phyloP scores from a whole-genome alignment of 2,329 filamentous ascomycete species.

The Aureobasidium uvarum region DNA sequence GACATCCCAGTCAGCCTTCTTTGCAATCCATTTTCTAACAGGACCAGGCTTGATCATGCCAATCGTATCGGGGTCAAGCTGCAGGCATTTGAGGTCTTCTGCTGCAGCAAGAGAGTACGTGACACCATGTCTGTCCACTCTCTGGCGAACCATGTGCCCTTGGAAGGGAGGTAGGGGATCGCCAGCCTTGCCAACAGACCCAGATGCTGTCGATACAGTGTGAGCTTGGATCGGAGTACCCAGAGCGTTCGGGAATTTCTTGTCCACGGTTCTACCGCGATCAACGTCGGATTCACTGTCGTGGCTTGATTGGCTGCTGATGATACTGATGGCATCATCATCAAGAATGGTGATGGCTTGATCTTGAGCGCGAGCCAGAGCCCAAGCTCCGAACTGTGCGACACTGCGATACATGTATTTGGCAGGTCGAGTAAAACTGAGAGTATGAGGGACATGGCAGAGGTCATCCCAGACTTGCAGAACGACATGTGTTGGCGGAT shows the following conservation, averaged over 20 bases:
- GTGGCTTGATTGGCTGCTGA: conserved; percentile 53
- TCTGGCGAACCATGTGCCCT: conserved; percentile 87
- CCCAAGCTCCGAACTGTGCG: conserved; percentile 92
- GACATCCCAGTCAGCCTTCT: conserved; percentile 69
- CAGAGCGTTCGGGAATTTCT: conserved; percentile 20
- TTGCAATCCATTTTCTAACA: conserved; percentile 77
- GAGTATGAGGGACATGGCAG: conserved; percentile 85
- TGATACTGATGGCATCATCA: conserved; percentile 72
- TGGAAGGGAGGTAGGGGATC: conserved; percentile 77
- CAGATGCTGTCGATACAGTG: conserved; percentile 26
- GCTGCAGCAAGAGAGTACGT: conserved; percentile 66
- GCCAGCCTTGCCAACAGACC: conserved; percentile 76
- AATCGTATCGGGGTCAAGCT: conserved; percentile 63
- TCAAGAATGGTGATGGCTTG: conserved; percentile 76
- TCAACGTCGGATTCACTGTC: conserved; percentile 29
- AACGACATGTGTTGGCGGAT: conserved; percentile 84
- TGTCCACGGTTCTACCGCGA: conserved; percentile 25
- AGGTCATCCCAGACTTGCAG: conserved; percentile 95
- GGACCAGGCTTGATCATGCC: conserved; percentile 78
- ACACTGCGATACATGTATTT: conserved; percentile 95
- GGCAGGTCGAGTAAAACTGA: conserved; percentile 94
- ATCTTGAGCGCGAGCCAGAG: conserved; percentile 76
- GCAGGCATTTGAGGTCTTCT: conserved; percentile 63
- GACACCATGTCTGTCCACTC: conserved; percentile 73
- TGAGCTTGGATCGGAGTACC: conserved; percentile 30